These are phyloP conservation scores for Lathyrus sativus DNA, from an alignment of 306 rosid genomes.

Conservation along the genomic window DNA sequence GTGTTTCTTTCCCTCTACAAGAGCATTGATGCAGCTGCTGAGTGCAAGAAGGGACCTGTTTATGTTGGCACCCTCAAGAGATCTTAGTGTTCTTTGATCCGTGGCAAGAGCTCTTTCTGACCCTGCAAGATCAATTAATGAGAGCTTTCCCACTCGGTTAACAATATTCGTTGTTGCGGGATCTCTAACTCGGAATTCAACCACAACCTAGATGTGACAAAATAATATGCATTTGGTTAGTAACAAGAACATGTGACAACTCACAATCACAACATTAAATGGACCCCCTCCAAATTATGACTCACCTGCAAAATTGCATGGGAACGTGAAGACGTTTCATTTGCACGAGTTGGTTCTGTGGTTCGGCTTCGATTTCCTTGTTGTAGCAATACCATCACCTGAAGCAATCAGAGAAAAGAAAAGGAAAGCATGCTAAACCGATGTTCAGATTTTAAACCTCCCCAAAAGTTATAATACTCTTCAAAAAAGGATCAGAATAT, in stretches of 20 bases:
- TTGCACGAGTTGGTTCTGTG: constrained; percentile 93
- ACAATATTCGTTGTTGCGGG: constrained; percentile 66
- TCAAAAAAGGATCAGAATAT: constrained; percentile 27
- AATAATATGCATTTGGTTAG: constrained; percentile 33
- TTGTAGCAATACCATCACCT: constrained; percentile 97
- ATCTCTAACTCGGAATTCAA: constrained; percentile 83
- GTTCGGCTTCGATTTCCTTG: constrained; percentile 93
- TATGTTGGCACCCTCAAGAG: constrained; percentile 96
- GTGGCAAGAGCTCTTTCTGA: constrained; percentile 99
- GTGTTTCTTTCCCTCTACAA: constrained; percentile 96
- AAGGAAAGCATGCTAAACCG: background rate
- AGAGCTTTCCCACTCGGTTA: constrained; percentile 85
- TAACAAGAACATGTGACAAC: constrained; percentile 18
- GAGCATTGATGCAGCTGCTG: constrained; percentile 95
- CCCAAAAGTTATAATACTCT: constrained; percentile 4
- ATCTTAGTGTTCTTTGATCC: constrained; percentile 87
- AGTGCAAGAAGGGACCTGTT: constrained; percentile 92
- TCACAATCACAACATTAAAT: constrained; percentile 7
- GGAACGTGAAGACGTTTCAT: constrained; percentile 95
- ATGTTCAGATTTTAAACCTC: constrained; percentile 26
- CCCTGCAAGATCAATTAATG: constrained; percentile 94
- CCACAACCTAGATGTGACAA: constrained; percentile 61
- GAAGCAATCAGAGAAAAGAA: constrained; percentile 39
- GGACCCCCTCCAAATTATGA: background rate
- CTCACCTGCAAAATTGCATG: constrained; percentile 96